phyloP scores from a whole-genome alignment of 1,139 yeast genomes.

The Kluyveromyces marxianus region DNA sequence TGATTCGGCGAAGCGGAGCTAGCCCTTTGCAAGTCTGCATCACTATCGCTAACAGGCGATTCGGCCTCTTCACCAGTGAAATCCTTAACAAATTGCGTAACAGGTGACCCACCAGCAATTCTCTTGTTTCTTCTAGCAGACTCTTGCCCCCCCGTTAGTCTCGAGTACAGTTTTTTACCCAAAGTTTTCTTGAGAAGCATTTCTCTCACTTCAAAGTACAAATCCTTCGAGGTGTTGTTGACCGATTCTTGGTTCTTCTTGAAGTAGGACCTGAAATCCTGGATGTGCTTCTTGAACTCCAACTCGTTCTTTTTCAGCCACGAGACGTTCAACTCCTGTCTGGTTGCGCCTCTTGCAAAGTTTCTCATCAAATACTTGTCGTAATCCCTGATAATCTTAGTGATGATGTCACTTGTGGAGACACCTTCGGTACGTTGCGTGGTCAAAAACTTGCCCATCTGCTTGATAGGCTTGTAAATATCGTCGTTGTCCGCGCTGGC shows the following conservation, averaged over 20 bases:
- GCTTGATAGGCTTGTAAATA: slow-evolving; percentile 86
- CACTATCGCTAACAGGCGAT: slow-evolving; percentile 5
- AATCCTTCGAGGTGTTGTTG: slow-evolving; percentile 70
- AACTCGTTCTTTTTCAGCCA: slow-evolving; percentile 96
- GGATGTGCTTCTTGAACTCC: slow-evolving; percentile 84
- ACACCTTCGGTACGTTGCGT: slow-evolving; percentile 97
- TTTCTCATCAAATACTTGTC: slow-evolving; percentile 95
- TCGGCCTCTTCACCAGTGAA: slow-evolving; percentile 33
- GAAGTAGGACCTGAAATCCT: slow-evolving; percentile 79
- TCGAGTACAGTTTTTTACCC: slow-evolving; percentile 28
- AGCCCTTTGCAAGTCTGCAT: slow-evolving; percentile 3
- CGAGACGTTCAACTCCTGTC: slow-evolving; percentile 91
- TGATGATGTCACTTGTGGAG: slow-evolving; percentile 91
- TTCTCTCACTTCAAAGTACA: slow-evolving; percentile 77
- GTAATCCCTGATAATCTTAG: slow-evolving; percentile 89
- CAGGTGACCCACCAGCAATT: slow-evolving; percentile 38
- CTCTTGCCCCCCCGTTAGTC: slow-evolving; percentile 22
- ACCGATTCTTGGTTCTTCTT: slow-evolving; percentile 62
- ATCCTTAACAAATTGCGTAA: slow-evolving; percentile 56
- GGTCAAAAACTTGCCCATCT: slow-evolving; percentile 80
- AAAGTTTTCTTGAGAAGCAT: slow-evolving; percentile 48
- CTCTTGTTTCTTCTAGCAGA: slow-evolving; percentile 21
- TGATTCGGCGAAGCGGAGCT: slow-evolving; percentile 1
- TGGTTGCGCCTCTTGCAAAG: slow-evolving; percentile 94
- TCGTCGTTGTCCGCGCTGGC: slow-evolving; percentile 84